A percentile compares a stretch with the other conserved stretches of the same genome.
phyloP scores from a whole-genome alignment of 2,329 filamentous ascomycete genomes.

The Neodidymelliopsis sp. region DNA sequence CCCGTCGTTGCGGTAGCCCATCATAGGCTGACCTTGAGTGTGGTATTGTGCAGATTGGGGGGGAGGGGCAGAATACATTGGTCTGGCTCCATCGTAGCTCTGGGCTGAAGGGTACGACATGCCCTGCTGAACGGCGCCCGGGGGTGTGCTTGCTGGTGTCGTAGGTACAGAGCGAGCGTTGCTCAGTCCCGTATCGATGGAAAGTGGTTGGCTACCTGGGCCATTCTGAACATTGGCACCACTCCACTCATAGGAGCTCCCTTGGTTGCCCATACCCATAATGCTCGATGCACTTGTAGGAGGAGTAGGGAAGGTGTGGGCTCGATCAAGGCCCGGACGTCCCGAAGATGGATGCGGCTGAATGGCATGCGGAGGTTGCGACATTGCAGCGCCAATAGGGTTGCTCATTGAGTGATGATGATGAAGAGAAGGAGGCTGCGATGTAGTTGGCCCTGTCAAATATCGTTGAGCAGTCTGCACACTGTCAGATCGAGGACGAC shows the following conservation, averaged over 20 bases:
- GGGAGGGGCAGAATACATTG: conserved; percentile 77
- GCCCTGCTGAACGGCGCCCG: conserved; percentile 78
- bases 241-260: conserved; percentile 81
- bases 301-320: conserved; percentile 92
- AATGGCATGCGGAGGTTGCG: conserved; percentile 72
- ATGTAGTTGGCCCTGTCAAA: conserved; percentile 67
- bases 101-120: conserved; percentile 79
- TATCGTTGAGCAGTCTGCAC: conserved; percentile 54
- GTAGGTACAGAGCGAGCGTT: conserved; percentile 86
- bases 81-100: conserved; percentile 77
- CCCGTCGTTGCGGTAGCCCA: conserved; percentile 62
- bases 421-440: conserved; percentile 73
- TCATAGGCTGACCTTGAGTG: conserved; percentile 68
- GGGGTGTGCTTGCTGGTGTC: conserved; percentile 90
- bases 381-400: conserved; percentile 64
- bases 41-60: conserved; percentile 72
- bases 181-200: conserved; percentile 80
- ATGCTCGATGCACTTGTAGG: conserved; percentile 92
- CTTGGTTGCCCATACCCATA: conserved; percentile 76
- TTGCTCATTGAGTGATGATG: conserved; percentile 73
- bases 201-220: conserved; percentile 74
- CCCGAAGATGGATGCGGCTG: conserved; percentile 64
- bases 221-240: conserved; percentile 52
- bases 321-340: conserved; percentile 76
- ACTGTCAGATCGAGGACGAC: conserved; percentile 56